A percentile compares a stretch with the other conserved stretches of the same genome.
Conservation (phyloP, 306 rosid genomes). For the Prunus campanulata region DNA sequence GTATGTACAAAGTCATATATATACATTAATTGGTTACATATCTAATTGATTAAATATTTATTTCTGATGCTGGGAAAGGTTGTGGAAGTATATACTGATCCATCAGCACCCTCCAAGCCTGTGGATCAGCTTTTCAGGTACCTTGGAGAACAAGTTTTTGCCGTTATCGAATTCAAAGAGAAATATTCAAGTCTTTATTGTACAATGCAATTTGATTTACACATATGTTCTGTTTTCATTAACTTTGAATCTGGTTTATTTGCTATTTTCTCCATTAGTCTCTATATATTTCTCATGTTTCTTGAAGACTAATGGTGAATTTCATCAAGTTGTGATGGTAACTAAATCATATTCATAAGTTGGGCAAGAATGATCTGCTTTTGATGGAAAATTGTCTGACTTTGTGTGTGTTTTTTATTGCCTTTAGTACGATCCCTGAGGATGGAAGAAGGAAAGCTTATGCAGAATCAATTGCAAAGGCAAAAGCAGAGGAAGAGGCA, state of each 20-base stretch:
- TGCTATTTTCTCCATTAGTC: not conserved
- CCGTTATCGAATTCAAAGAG: not conserved
- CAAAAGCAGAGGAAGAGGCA: slow-evolving; percentile 83
- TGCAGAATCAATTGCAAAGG: slow-evolving; percentile 57
- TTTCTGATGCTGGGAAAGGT: slow-evolving; percentile 41
- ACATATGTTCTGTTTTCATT: not conserved
- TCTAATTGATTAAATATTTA: not conserved
- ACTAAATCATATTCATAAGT: no score
- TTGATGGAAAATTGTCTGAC: not conserved
- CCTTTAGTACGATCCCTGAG: slow-evolving; percentile 66
- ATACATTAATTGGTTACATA: not conserved
- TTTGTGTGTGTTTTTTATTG: not conserved
- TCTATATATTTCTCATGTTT: no score
- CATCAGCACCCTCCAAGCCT: slow-evolving; percentile 66
- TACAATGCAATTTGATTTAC: not conserved
- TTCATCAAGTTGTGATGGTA: no score
- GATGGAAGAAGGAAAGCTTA: slow-evolving; percentile 89
- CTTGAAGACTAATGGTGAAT: no score
- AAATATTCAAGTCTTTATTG: not conserved
- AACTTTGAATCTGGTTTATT: not conserved
- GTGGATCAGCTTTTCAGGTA: slow-evolving; percentile 83
- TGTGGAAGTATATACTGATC: slow-evolving; percentile 68
- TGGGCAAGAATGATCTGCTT: not conserved
- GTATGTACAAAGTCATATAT: not conserved
- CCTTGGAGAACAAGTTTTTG: not conserved